Evolutionary conservation across 148 eudicot genomes (phyloP).

Genomic region (Linanthus parryae): DNA sequence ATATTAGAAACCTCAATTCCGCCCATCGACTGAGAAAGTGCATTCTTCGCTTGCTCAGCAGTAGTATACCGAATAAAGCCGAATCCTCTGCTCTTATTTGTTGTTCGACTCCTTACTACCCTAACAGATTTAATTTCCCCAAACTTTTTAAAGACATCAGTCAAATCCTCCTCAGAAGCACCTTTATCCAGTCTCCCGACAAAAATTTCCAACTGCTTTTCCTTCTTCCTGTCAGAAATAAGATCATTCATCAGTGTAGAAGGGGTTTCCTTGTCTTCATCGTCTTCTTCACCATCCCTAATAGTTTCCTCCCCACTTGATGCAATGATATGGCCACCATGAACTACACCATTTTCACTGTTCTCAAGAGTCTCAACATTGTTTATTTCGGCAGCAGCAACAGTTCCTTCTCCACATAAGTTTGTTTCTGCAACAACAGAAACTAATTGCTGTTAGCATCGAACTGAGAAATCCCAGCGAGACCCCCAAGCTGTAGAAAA

Average conservation of each 20-base stretch:
- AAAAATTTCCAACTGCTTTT: slow-evolving; percentile 20
- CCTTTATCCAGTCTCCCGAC: slow-evolving; percentile 21
- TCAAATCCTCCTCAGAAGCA: slow-evolving; percentile 24
- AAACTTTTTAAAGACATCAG: slow-evolving; percentile 19
- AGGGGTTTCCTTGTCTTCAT: slow-evolving; percentile 11
- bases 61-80: slow-evolving; percentile 27
- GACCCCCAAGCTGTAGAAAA: slow-evolving; percentile 1
- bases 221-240: slow-evolving; percentile 12
- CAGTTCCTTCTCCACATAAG: slow-evolving; percentile 8
- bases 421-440: slow-evolving; percentile 12
- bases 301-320: slow-evolving; percentile 1
- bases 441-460: slow-evolving; percentile 1
- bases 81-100: slow-evolving; percentile 30
- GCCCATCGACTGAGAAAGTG: slow-evolving; percentile 20
- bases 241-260: neutral
- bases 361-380: slow-evolving; percentile 3
- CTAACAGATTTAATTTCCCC: slow-evolving; percentile 22
- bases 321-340: neutral
- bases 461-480: neutral
- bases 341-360: neutral
- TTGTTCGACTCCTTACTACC: slow-evolving; percentile 13
- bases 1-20: slow-evolving; percentile 19
- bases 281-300: slow-evolving; percentile 5
- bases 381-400: slow-evolving; percentile 8
- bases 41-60: slow-evolving; percentile 20